A percentile compares a stretch with the other conserved stretches of the same genome.
Evolutionary conservation across 73 alveolate genomes (phyloP).

Genomic region (Paramecium tetraurelia): DNA sequence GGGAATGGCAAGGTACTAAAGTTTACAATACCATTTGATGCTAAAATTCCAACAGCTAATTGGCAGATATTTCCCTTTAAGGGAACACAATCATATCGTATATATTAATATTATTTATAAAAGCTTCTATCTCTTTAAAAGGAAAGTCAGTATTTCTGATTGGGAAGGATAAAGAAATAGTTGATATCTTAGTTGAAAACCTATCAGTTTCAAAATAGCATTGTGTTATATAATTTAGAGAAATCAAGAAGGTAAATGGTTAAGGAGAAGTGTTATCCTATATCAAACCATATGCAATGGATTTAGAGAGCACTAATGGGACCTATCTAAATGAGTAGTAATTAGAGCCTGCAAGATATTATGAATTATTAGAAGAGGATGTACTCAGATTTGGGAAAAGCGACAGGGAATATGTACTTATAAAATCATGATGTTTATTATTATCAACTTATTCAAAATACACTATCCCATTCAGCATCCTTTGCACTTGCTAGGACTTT

Average conservation of each 20-base stretch:
- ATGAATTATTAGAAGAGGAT: slow-evolving; percentile 89
- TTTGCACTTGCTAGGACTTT: not conserved
- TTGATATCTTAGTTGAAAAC: slow-evolving; percentile 86
- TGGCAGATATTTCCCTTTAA: slow-evolving; percentile 62
- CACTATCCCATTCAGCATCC: slow-evolving; percentile 27
- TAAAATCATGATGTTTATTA: slow-evolving; percentile 59
- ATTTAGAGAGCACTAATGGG: slow-evolving; percentile 95
- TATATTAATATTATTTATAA: not conserved
- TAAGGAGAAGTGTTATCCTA: slow-evolving; percentile 57
- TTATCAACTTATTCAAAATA: not conserved
- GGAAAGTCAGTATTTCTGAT: slow-evolving; percentile 61
- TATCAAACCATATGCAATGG: slow-evolving; percentile 92
- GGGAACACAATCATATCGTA: slow-evolving; percentile 46
- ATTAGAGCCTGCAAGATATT: slow-evolving; percentile 89
- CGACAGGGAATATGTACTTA: slow-evolving; percentile 88
- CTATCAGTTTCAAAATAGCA: slow-evolving; percentile 91
- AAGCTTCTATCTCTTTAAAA: slow-evolving; percentile 48
- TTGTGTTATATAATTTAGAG: slow-evolving; percentile 93
- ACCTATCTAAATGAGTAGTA: slow-evolving; percentile 88
- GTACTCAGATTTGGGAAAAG: slow-evolving; percentile 92
- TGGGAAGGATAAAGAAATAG: slow-evolving; percentile 91
- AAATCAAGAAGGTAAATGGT: slow-evolving; percentile 55
- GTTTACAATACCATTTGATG: slow-evolving; percentile 65
- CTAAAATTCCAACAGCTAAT: slow-evolving; percentile 44
- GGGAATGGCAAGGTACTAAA: not conserved